A percentile compares a stretch with the other conserved stretches of the same genome.
Evolutionary conservation across 192 early-diverging fungal genomes (phyloP).

Genomic region (Coemansia sp.): DNA sequence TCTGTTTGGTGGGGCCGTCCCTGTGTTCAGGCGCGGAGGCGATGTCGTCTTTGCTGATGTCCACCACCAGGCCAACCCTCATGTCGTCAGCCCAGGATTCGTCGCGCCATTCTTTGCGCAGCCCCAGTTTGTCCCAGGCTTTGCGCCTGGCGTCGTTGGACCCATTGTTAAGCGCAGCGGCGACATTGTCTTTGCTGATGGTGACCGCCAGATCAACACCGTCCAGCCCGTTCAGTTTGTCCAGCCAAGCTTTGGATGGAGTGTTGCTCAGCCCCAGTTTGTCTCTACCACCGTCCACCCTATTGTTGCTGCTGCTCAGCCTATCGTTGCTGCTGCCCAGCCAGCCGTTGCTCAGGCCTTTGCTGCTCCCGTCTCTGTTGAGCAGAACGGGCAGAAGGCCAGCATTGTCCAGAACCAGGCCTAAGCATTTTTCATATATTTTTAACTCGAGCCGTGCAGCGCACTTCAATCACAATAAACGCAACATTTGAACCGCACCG

Average conservation of each 20-base stretch:
- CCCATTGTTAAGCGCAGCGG: constrained; percentile 31
- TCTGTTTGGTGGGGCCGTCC: constrained; percentile 25
- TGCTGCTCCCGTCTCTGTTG: constrained; percentile 10
- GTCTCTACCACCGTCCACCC: constrained; percentile 7
- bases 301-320: background rate
- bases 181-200: constrained; percentile 33
- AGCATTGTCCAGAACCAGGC: constrained; percentile 28
- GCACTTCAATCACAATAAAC: too few species aligned
- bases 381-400: constrained; percentile 27
- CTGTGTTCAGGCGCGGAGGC: constrained; percentile 25
- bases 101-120: constrained; percentile 6
- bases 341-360: constrained; percentile 6
- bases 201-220: constrained; percentile 32
- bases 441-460: background rate
- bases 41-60: constrained; percentile 50
- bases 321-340: constrained; percentile 6
- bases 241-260: constrained; percentile 8
- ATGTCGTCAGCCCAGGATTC: constrained; percentile 15
- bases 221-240: constrained; percentile 8
- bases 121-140: constrained; percentile 9
- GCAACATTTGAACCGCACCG: background rate
- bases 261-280: constrained; percentile 6
- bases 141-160: background rate
- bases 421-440: background rate
- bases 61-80: constrained; percentile 24